Evolutionary conservation across 306 rosid genomes (phyloP).

Genomic region (Vachellia pachyceras): DNA sequence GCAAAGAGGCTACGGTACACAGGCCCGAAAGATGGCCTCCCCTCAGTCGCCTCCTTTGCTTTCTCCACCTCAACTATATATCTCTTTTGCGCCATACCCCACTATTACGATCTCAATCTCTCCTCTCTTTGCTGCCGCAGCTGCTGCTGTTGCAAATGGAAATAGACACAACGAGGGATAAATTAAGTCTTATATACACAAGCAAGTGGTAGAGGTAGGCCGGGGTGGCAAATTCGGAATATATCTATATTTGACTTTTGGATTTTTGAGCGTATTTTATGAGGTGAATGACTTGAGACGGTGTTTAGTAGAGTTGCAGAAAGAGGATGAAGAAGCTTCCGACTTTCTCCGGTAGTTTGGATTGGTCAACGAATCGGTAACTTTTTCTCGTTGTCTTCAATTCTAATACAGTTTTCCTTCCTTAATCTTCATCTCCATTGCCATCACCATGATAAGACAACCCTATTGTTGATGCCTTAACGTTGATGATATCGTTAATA

Average conservation of each 20-base stretch:
- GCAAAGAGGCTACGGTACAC: conserved; percentile 85
- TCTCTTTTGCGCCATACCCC: conserved; percentile 56
- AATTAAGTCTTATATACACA: background rate
- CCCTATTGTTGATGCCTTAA: background rate
- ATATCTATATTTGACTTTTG: background rate
- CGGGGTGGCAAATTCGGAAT: background rate
- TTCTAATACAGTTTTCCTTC: background rate
- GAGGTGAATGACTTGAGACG: background rate
- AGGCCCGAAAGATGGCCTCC: conserved; percentile 73
- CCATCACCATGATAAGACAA: too few relatives aligned
- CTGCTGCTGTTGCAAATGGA: background rate
- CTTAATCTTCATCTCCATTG: too few relatives aligned
- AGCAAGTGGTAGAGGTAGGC: background rate
- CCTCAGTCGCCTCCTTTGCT: conserved; percentile 59
- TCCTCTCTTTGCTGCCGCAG: background rate
- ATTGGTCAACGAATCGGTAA: background rate
- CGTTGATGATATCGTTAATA: too few relatives aligned
- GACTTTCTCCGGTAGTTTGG: background rate
- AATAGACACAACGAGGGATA: background rate
- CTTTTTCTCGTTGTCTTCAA: background rate
- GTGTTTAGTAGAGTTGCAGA: background rate
- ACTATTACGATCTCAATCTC: conserved; percentile 21
- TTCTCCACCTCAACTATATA: conserved; percentile 73
- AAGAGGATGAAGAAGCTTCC: background rate
- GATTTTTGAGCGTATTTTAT: background rate